Evolutionary conservation across 768 basidiomycete species (phyloP), one percentile per base, ranked within the genome.

Genomic region (Nidula microcarpa): DNA sequence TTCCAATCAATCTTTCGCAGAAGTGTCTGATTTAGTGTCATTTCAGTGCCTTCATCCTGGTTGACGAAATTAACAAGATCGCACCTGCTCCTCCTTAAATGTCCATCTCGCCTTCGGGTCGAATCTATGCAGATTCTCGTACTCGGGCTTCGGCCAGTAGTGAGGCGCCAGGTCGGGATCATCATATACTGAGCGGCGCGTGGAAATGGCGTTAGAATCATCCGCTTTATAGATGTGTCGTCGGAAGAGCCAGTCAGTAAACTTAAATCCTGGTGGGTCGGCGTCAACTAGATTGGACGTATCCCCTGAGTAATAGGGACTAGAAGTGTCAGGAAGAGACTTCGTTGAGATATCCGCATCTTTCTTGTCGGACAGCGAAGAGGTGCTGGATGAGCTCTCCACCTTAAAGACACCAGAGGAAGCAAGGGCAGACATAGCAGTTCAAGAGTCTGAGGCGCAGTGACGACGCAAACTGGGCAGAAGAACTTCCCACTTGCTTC

Each of bases 81-180:
- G 50, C 33, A 74, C 76, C 62, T 63, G 70, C 60, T 86, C 81
- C 61, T 86, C 83, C 39, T 74, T 63, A 52, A 73, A 72, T 3
- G 84, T 84, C 85, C 85, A 87, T 14, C 85, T 73, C 43, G 78
- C 78, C 35, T 67, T 68, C 0, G 78, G 73, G 55, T 86, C 78
- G 50, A 86, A 84, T 5, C 83, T 73, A 50, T 79, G 78, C 8
- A 78, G 55, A 58, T 81, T 83, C 62, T 85, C 82, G 43, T 81
- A 82, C 2, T 75, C 67, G 0, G 68, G 53, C 51, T 74, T 79
- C 1, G 82, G 82, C 76, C 72, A 77, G 58, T 76, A 78, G 50
- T 75, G 71, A 16, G 69, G 60, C 0, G 73, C 75, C 5, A 78
- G 65, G 33, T 68, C 58, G 10, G 77, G 75, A 53, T 84, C 77